Evolutionary conservation across 495 filamentous ascomycete genomes (phyloP), one percentile per base, ranked within the genome.

Genomic region (Xylaria telfairii): DNA sequence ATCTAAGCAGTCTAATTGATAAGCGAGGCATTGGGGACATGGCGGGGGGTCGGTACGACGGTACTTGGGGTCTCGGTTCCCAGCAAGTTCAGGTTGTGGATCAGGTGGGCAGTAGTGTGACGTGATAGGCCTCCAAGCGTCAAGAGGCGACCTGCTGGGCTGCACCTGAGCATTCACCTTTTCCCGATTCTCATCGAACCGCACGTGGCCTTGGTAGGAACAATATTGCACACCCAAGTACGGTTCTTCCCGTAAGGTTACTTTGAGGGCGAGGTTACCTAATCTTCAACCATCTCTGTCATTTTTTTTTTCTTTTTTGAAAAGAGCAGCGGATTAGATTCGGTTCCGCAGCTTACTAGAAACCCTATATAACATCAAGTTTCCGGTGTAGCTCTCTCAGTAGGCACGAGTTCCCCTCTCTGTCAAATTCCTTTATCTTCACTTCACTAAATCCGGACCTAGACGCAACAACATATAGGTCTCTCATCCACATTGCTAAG

Each of bases 111-210:
- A 42, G 65, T 26, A 57, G 51, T 34, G 65, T 67, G 65, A 67
- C 65, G 65, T 67, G 65, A 57, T 67, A 67, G 65, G 65, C 51
- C 64, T 67, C 57, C 47, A 57, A 41, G 49, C 47, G 21, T 67
- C 51, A 42, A 57, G 51, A 54, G 13, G 32, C 15, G 44, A 46
- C 60, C 42, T 26, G 3, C 17, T 15, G 30, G 15, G 4, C 7
- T n/a, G 13, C 28, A 17, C 56, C 56, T 37, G n/a, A n/a, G n/a
- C n/a, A 44, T 63, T 28, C 41, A 30, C 62, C 62, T 65, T 65
- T 65, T 34, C 46, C 28, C 28, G 28, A 24, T 17, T 62, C 59
- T n/a, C 42, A 51, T 51, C 28, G 30, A 5, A 41, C 30, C 13
- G 62, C 42, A 65, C 44, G 42, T 47, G 42, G 41, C 26, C 28